Evolutionary conservation across 2,329 filamentous ascomycete species (phyloP).

Genomic region (Colletotrichum spinosum): DNA sequence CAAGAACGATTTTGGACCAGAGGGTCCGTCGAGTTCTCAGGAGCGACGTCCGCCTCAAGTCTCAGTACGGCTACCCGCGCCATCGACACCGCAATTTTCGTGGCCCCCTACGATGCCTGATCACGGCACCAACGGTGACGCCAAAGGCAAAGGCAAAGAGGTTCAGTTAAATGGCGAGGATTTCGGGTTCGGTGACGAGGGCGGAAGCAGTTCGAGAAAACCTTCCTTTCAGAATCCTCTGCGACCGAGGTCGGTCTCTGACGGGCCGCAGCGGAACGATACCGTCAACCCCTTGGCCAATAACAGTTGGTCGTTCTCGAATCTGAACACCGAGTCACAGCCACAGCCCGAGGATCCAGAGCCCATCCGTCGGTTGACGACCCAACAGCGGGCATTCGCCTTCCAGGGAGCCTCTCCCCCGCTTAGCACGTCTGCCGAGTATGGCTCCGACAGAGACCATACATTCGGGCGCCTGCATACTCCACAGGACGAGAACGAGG

Average conservation of each 20-base stretch:
- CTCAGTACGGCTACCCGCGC: slow-evolving; percentile 30
- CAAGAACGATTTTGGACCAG: slow-evolving; percentile 11
- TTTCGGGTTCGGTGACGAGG: slow-evolving; percentile 12
- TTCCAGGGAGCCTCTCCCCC: slow-evolving; percentile 11
- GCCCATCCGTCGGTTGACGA: slow-evolving; percentile 1
- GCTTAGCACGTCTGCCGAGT: slow-evolving; percentile 17
- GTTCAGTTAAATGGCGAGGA: slow-evolving; percentile 11
- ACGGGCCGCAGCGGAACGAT: slow-evolving; percentile 61
- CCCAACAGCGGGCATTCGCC: neutral
- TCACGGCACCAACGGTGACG: slow-evolving; percentile 16
- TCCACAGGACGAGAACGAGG: neutral
- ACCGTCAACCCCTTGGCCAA: slow-evolving; percentile 65
- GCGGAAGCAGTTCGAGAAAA: slow-evolving; percentile 5
- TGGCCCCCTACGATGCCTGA: slow-evolving; percentile 20
- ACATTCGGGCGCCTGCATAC: slow-evolving; percentile 1
- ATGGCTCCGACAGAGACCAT: slow-evolving; percentile 11
- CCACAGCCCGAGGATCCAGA: slow-evolving; percentile 10
- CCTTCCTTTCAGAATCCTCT: slow-evolving; percentile 37
- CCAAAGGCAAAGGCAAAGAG: slow-evolving; percentile 40
- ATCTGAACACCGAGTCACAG: slow-evolving; percentile 45
- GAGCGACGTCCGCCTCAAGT: slow-evolving; percentile 8
- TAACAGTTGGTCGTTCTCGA: slow-evolving; percentile 71
- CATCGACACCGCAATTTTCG: slow-evolving; percentile 37
- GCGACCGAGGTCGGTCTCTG: slow-evolving; percentile 67
- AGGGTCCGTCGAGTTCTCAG: slow-evolving; percentile 12